These are phyloP conservation scores for Emericellopsis terricola DNA, from an alignment of 495 filamentous ascomycete species.

Conservation along the genomic window DNA sequence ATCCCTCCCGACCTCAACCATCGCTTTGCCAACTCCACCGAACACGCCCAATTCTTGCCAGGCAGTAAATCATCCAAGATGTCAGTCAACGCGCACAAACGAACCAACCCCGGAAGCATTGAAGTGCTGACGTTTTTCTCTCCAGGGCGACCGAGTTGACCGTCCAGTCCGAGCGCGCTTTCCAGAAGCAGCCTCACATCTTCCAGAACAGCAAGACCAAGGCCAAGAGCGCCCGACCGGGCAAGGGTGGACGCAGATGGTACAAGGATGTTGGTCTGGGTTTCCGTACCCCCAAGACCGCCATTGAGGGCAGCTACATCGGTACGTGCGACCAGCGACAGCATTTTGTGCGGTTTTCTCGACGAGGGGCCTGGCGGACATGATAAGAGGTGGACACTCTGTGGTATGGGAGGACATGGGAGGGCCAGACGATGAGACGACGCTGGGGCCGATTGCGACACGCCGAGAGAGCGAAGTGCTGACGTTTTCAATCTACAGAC, in stretches of 20 bases:
- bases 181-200: slow-evolving; percentile 99
- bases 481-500: slow-evolving; percentile 38
- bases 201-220: slow-evolving; percentile 90
- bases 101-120: too few relatives aligned
- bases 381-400: neutral
- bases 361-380: neutral
- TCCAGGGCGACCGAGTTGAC: slow-evolving; percentile 92
- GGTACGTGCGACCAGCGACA: slow-evolving; percentile 45
- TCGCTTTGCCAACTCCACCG: slow-evolving; percentile 1
- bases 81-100: slow-evolving; percentile 1
- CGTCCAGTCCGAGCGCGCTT: slow-evolving; percentile 95
- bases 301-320: slow-evolving; percentile 97
- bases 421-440: too few relatives aligned
- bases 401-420: slow-evolving; percentile 3
- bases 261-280: slow-evolving; percentile 99
- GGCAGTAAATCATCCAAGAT: slow-evolving; percentile 4
- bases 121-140: too few relatives aligned
- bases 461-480: slow-evolving; percentile 1
- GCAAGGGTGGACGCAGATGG: slow-evolving; percentile 84
- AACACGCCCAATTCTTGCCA: slow-evolving; percentile 2
- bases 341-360: neutral
- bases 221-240: slow-evolving; percentile 68
- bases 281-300: slow-evolving; percentile 92
- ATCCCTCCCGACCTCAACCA: neutral
- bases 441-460: neutral